phyloP scores from a whole-genome alignment of 2,329 filamentous ascomycete species.

The Setomelanomma holmii region DNA sequence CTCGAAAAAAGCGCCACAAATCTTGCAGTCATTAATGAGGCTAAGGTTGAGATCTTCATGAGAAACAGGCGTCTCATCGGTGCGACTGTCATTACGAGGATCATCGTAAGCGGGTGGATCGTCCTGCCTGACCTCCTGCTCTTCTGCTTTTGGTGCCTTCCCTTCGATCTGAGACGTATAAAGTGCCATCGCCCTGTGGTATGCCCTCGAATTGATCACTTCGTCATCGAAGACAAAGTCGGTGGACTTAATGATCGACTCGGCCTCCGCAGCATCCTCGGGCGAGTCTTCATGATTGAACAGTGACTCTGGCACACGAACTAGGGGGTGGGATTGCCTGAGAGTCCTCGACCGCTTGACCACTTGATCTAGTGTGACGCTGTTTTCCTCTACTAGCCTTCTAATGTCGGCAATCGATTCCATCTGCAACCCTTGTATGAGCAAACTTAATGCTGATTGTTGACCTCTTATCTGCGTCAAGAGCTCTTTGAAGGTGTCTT shows the following conservation, averaged over 20 bases:
- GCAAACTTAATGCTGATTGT: constrained; percentile 39
- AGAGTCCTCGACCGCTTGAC: constrained; percentile 35
- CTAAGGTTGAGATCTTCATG: not conserved
- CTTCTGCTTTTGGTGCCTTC: not conserved
- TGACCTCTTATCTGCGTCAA: constrained; percentile 44
- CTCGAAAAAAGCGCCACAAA: no score
- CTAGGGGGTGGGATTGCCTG: constrained; percentile 33
- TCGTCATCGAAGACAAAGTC: constrained; percentile 45
- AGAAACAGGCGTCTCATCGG: not conserved
- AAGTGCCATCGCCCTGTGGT: constrained; percentile 38
- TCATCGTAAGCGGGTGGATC: constrained; percentile 16
- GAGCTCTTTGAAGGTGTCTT: constrained; percentile 44
- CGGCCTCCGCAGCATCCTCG: constrained; percentile 16
- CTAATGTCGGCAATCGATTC: constrained; percentile 43
- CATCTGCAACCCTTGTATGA: constrained; percentile 46
- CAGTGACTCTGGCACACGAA: constrained; percentile 39
- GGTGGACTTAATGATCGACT: constrained; percentile 25
- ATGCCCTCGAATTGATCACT: constrained; percentile 40
- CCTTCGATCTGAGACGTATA: constrained; percentile 10
- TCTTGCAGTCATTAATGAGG: not conserved
- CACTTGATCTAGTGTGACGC: constrained; percentile 32
- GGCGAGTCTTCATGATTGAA: constrained; percentile 14
- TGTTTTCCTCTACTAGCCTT: constrained; percentile 38
- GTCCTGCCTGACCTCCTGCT: constrained; percentile 10
- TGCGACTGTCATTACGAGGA: not conserved